Conservation (phyloP, 768 basidiomycete genomes). For the Suillus subaureus region DNA sequence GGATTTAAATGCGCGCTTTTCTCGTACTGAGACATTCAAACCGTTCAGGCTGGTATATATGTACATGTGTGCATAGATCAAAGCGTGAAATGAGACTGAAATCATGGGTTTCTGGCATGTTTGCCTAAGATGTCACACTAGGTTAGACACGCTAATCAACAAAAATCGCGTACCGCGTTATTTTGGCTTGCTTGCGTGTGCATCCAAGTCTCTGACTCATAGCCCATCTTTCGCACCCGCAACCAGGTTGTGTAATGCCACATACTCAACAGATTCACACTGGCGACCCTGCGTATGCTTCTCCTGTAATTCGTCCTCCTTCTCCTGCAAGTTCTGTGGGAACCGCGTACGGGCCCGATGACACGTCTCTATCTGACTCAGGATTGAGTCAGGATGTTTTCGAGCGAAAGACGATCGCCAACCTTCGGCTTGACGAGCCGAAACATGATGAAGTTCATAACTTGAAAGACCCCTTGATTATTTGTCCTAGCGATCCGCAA, state of each 20-base stretch:
- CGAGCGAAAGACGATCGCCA: slow-evolving; percentile 35
- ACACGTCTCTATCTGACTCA: slow-evolving; percentile 44
- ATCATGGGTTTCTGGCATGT: background rate
- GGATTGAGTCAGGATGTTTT: slow-evolving; percentile 41
- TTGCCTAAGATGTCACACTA: background rate
- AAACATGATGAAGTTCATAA: slow-evolving; percentile 41
- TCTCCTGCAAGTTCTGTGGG: slow-evolving; percentile 51
- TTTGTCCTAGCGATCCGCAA: slow-evolving; percentile 29
- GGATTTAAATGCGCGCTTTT: background rate
- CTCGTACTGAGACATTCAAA: background rate
- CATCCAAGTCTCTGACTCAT: slow-evolving; percentile 5
- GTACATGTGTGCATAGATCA: background rate
- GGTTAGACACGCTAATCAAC: slow-evolving; percentile 31
- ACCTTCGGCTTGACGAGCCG: slow-evolving; percentile 36
- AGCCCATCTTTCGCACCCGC: background rate
- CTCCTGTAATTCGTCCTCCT: slow-evolving; percentile 47
- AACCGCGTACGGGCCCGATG: slow-evolving; percentile 48
- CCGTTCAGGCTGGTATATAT: background rate
- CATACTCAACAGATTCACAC: slow-evolving; percentile 32
- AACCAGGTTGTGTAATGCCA: slow-evolving; percentile 30
- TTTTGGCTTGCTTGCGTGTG: slow-evolving; percentile 11
- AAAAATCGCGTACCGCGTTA: slow-evolving; percentile 34
- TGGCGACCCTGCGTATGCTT: slow-evolving; percentile 42
- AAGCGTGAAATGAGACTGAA: background rate
- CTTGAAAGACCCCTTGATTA: slow-evolving; percentile 35